Evolutionary conservation across 805 yeast genomes (phyloP), one percentile per base, ranked within the genome.

Genomic region (Wickerhamiella domercqiae): DNA sequence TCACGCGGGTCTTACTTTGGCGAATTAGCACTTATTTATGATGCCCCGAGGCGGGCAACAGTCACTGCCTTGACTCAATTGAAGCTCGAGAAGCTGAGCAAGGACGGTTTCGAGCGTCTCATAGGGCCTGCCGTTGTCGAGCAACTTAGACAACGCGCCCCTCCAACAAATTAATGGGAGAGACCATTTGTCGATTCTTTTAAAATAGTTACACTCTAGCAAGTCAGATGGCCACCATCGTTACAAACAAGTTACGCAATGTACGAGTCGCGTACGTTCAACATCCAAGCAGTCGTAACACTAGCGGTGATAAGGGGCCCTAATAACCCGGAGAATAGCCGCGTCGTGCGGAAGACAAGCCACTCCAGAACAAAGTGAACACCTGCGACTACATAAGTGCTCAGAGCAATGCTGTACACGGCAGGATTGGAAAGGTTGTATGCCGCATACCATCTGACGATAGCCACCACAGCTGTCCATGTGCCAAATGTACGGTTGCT

Each of bases 401-500:
- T 76, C 48, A 81, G 70, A 15, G 86, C 78, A 47, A 90, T 64
- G 48, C 79, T 74, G 58, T 73, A 90, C 37, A 86, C 72, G 46
- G 75, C 78, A 18, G 73, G 72, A 48, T 75, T 74, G 38, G 64
- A 63, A 40, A 80, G 63, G 53, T 79, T 64, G 59, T 78, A 79
- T 11, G 97, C 93, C 39, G 93, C 94, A 56, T 80, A 83, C 46
- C 76, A 67, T 54, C 98, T 73, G 34, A 90, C 76, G 21, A 87
- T 65, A 2, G 94, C 71, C 2, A 94, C 75, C 48, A 86, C 68
- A 29, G 86, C 64, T 0, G 98, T 90, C 98, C 98, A 90, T 0
- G 98, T 90, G 24, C 98, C 98, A 57, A 90, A 90, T 0, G 98
- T 87, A 51, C 98, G 71, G n/a, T 95, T 94, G 48, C 90, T 74